Conservation (phyloP, 1,139 yeast genomes). For the Diutina neorugosa region DNA sequence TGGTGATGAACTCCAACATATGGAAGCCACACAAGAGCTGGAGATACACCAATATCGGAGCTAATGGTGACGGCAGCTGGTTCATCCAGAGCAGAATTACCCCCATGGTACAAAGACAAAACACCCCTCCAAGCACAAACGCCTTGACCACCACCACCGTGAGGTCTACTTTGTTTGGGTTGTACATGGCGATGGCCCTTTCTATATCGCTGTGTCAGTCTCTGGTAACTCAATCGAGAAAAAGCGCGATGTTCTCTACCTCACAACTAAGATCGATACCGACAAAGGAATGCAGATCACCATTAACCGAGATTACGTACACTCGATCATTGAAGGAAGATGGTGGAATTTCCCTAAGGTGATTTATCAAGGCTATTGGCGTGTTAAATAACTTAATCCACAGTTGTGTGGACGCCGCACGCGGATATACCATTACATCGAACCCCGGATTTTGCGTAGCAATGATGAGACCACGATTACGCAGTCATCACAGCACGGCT, state of each 20-base stretch:
- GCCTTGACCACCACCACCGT: slow-evolving; percentile 23
- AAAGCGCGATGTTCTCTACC: not conserved
- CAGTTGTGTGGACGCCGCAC: too few relatives aligned
- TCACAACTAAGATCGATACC: too few relatives aligned
- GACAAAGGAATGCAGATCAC: too few relatives aligned
- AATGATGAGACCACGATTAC: not conserved
- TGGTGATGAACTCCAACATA: slow-evolving; percentile 65
- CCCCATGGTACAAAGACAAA: slow-evolving; percentile 1
- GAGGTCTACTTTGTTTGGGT: slow-evolving; percentile 19
- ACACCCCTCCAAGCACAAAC: slow-evolving; percentile 16
- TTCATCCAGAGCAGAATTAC: slow-evolving; percentile 7
- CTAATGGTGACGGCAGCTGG: slow-evolving; percentile 11
- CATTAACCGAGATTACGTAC: too few relatives aligned
- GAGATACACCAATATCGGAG: slow-evolving; percentile 9
- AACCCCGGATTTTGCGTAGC: too few relatives aligned
- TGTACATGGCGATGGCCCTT: slow-evolving; percentile 5
- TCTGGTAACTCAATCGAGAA: not conserved
- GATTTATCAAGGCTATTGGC: too few relatives aligned
- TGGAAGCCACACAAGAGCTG: slow-evolving; percentile 51
- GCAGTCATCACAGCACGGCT: not conserved
- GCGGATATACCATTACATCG: too few relatives aligned
- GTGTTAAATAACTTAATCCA: too few relatives aligned
- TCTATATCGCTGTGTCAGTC: not conserved
- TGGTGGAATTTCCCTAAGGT: too few relatives aligned
- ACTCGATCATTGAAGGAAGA: too few relatives aligned